phyloP scores from a whole-genome alignment of 768 basidiomycete species.

The Boletus sp. region DNA sequence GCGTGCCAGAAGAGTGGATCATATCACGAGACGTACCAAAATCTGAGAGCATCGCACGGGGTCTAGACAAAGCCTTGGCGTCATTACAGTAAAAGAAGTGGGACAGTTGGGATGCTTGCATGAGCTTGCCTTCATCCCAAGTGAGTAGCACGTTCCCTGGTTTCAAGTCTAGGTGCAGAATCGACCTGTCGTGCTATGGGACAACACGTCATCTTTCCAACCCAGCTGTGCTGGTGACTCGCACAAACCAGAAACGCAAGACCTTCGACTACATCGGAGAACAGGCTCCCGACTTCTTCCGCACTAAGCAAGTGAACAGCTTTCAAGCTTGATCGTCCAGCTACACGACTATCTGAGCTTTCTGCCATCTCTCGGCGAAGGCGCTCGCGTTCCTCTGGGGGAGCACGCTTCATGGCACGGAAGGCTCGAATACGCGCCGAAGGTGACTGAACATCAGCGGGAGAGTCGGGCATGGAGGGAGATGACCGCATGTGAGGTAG shows the following conservation, averaged over 20 bases:
- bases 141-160: constrained; percentile 92
- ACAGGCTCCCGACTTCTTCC: constrained; percentile 78
- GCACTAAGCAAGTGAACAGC: constrained; percentile 83
- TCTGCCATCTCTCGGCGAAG: constrained; percentile 52
- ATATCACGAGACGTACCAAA: constrained; percentile 95
- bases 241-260: constrained; percentile 74
- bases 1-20: constrained; percentile 60
- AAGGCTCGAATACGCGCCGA: constrained; percentile 76
- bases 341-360: constrained; percentile 19
- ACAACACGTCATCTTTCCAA: constrained; percentile 5
- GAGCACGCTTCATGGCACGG: constrained; percentile 61
- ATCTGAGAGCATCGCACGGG: constrained; percentile 91
- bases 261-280: constrained; percentile 83
- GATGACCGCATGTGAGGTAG: constrained; percentile 41
- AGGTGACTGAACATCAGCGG: constrained; percentile 47
- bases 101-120: constrained; percentile 44
- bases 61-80: constrained; percentile 41
- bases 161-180: constrained; percentile 91
- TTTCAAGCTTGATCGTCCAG: constrained; percentile 44
- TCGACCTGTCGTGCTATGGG: constrained; percentile 71
- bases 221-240: neutral
- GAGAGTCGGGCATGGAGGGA: constrained; percentile 20
- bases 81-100: neutral
- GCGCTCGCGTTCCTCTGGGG: constrained; percentile 60
- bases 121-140: constrained; percentile 81